Conservation (phyloP, 306 rosid species). For the Begonia loranthoides region DNA sequence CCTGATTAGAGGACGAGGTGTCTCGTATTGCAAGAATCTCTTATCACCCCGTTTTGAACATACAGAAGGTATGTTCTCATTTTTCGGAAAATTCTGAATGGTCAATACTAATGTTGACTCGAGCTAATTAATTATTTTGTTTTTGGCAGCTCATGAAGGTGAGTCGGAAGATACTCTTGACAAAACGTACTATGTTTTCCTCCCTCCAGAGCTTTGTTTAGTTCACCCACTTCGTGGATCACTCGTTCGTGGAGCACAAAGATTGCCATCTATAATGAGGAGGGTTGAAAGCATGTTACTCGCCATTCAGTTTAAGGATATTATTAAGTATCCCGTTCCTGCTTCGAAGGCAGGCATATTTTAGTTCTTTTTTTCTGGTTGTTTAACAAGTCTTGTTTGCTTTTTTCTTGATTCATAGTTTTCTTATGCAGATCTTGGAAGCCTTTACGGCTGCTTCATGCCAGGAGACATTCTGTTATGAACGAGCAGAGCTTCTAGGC, state of each 20-base stretch:
- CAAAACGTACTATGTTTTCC: conserved; percentile 90
- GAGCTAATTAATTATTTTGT: conserved; percentile 13
- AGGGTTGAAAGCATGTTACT: conserved; percentile 98
- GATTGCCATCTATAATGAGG: conserved; percentile 97
- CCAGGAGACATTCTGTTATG: conserved; percentile 98
- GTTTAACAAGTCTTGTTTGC: conserved; percentile 1
- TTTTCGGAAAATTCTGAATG: conserved; percentile 7
- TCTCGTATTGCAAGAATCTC: conserved; percentile 96
- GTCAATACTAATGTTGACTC: conserved; percentile 5
- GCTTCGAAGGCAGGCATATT: conserved; percentile 48
- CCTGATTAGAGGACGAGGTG: conserved; percentile 91
- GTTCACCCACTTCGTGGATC: conserved; percentile 91
- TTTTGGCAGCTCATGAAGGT: conserved; percentile 41
- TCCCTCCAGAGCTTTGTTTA: conserved; percentile 89
- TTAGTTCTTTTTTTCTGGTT: conserved; percentile 10
- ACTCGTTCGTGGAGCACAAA: conserved; percentile 95
- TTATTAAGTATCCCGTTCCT: conserved; percentile 58
- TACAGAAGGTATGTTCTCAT: conserved; percentile 46
- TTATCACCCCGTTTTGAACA: conserved; percentile 92
- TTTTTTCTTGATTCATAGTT: background rate
- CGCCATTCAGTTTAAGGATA: conserved; percentile 66
- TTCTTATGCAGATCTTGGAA: conserved; percentile 62
- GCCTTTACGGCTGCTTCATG: conserved; percentile 99
- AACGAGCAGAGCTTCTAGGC: conserved; percentile 99
- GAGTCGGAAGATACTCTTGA: conserved; percentile 76